A percentile compares a stretch with the other conserved stretches of the same genome.
phyloP scores from a whole-genome alignment of 371 early-diverging fungal genomes.

The Rhizopus stolonifer region DNA sequence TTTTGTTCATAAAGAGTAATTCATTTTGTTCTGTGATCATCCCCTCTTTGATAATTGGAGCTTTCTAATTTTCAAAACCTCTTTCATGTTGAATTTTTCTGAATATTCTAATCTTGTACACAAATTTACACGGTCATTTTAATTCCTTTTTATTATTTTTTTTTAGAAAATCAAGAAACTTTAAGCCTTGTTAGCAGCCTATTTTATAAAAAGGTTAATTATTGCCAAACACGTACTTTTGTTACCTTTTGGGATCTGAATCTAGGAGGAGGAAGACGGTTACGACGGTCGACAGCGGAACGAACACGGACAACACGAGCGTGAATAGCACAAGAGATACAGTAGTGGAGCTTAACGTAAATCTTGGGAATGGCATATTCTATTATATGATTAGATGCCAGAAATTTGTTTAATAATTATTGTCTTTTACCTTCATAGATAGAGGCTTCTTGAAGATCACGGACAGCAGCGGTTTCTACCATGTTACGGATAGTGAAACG shows the following conservation, averaged over 20 bases:
- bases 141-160: background rate
- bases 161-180: slow-evolving; percentile 2
- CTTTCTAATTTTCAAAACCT: too few relatives aligned
- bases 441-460: slow-evolving; percentile 96
- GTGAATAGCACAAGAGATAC: slow-evolving; percentile 99
- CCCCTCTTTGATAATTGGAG: too few relatives aligned
- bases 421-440: slow-evolving; percentile 86
- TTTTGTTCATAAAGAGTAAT: too few relatives aligned
- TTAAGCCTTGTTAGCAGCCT: slow-evolving; percentile 35
- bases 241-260: slow-evolving; percentile 76
- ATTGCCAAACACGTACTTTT: background rate
- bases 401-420: slow-evolving; percentile 3
- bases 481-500: slow-evolving; percentile 97
- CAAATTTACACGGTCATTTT: slow-evolving; percentile 1
- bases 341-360: slow-evolving; percentile 97
- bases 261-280: slow-evolving; percentile 91
- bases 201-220: background rate
- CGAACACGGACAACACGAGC: slow-evolving; percentile 96
- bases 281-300: slow-evolving; percentile 86
- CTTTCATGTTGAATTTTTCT: too few relatives aligned
- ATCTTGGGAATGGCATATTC: slow-evolving; percentile 97
- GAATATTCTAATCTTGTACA: background rate
- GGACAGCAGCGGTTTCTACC: slow-evolving; percentile 96
- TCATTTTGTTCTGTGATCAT: too few relatives aligned
- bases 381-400: slow-evolving; percentile 3